Percentiles rank a stretch among this genome's conserved stretches.
Evolutionary conservation across 2,329 filamentous ascomycete genomes (phyloP).

Genomic region (Aspergillus spinulosporus): DNA sequence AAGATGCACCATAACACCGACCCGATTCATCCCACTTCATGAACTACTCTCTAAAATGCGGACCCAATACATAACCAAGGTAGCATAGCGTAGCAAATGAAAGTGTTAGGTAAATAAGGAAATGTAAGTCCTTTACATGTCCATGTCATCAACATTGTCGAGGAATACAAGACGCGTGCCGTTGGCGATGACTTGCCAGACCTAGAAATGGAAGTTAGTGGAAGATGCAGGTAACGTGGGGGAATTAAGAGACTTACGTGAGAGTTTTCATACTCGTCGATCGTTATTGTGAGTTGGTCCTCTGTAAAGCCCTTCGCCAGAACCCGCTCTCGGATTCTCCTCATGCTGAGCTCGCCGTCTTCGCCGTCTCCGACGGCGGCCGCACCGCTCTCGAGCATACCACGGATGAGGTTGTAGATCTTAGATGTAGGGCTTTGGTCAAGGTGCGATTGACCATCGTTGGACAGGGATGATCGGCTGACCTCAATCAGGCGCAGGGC

Average conservation of each 20-base stretch:
- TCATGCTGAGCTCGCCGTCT: constrained; percentile 76
- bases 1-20: constrained; percentile 15
- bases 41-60: constrained; percentile 2
- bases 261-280: constrained; percentile 84
- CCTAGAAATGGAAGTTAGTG: constrained; percentile 53
- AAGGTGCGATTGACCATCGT: constrained; percentile 63
- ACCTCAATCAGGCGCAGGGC: constrained; percentile 87
- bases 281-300: constrained; percentile 81
- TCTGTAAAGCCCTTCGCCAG: constrained; percentile 95
- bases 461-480: constrained; percentile 85
- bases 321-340: constrained; percentile 85
- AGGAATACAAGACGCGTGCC: constrained; percentile 72
- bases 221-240: constrained; percentile 11
- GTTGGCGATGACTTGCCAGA: constrained; percentile 75
- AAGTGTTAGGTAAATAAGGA: background rate
- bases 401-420: constrained; percentile 93
- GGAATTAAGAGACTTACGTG: constrained; percentile 67
- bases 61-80: constrained; percentile 8
- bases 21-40: constrained; percentile 12
- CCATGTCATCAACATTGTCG: constrained; percentile 60
- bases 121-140: constrained; percentile 33
- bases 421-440: constrained; percentile 80
- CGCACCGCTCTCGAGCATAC: constrained; percentile 80
- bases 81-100: background rate
- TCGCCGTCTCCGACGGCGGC: constrained; percentile 73